Evolutionary conservation across 768 basidiomycete species (phyloP).

Genomic region (Tylopilus cervinicoccineus): DNA sequence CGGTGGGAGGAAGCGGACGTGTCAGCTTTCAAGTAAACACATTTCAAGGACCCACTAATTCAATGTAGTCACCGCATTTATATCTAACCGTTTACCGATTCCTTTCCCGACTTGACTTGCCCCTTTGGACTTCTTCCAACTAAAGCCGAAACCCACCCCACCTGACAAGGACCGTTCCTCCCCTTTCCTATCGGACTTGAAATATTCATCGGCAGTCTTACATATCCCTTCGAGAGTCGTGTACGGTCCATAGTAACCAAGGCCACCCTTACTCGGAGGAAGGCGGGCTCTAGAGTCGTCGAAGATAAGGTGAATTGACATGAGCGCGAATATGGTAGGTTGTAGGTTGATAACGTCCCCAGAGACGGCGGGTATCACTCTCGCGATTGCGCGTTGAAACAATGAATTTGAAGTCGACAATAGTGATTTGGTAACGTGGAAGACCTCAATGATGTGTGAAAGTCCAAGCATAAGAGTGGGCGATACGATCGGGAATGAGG

Average conservation of each 20-base stretch:
- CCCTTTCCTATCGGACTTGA: conserved; percentile 34
- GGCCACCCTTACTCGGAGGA: conserved; percentile 50
- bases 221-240: conserved; percentile 56
- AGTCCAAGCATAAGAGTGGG: conserved; percentile 62
- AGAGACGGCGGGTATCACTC: conserved; percentile 40
- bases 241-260: conserved; percentile 60
- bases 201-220: conserved; percentile 49
- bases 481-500: conserved; percentile 51
- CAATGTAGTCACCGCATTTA: conserved; percentile 14
- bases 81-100: conserved; percentile 17
- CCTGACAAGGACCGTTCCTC: conserved; percentile 40
- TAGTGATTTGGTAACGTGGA: conserved; percentile 46
- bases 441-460: conserved; percentile 54
- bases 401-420: conserved; percentile 31
- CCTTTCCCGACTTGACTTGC: conserved; percentile 27
- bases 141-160: conserved; percentile 44
- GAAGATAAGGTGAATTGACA: conserved; percentile 53
- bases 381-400: conserved; percentile 32
- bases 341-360: conserved; percentile 55
- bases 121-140: conserved; percentile 25
- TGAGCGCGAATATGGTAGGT: conserved; percentile 53
- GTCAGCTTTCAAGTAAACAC: not conserved
- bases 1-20: not conserved
- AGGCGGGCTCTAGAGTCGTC: conserved; percentile 64
- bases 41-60: conserved; percentile 15